A percentile compares a stretch with the other conserved stretches of the same genome.
Evolutionary conservation across 2,329 filamentous ascomycete species (phyloP).

Genomic region (Fusarium ambrosium): DNA sequence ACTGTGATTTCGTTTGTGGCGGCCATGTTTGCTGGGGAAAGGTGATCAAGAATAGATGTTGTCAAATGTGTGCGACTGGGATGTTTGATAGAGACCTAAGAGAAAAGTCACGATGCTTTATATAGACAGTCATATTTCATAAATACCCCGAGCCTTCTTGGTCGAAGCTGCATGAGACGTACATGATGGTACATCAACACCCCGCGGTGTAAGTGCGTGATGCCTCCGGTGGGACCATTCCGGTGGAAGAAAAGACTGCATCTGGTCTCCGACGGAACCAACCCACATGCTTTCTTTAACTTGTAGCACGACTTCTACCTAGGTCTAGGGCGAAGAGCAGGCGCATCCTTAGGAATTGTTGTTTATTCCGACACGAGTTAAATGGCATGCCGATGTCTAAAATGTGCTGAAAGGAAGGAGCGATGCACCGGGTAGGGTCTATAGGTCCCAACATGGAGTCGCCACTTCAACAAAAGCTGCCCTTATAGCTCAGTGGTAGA

Average conservation of each 20-base stretch:
- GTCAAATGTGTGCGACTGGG: background rate
- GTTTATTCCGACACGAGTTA: background rate
- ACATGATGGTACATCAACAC: background rate
- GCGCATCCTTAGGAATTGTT: background rate
- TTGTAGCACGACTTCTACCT: background rate
- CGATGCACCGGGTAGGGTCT: rapidly evolving
- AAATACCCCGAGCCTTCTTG: background rate
- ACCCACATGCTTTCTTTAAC: background rate
- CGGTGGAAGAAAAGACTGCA: background rate
- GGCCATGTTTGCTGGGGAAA: background rate
- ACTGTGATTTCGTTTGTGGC: conserved; percentile 50
- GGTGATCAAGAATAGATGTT: background rate
- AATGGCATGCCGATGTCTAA: background rate
- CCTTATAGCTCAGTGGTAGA: conserved; percentile 43
- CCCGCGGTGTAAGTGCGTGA: background rate
- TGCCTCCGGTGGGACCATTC: background rate
- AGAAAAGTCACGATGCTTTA: background rate
- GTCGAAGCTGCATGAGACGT: background rate
- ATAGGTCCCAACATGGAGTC: background rate
- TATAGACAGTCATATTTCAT: background rate
- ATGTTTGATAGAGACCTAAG: no score
- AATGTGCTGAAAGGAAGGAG: background rate
- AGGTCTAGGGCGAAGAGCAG: background rate
- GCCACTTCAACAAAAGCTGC: conserved; percentile 4
- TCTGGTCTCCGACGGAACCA: background rate